Percentiles rank a stretch among this genome's conserved stretches.
phyloP scores from a whole-genome alignment of 305 asterid genomes.

The Fraxinus baroniana region DNA sequence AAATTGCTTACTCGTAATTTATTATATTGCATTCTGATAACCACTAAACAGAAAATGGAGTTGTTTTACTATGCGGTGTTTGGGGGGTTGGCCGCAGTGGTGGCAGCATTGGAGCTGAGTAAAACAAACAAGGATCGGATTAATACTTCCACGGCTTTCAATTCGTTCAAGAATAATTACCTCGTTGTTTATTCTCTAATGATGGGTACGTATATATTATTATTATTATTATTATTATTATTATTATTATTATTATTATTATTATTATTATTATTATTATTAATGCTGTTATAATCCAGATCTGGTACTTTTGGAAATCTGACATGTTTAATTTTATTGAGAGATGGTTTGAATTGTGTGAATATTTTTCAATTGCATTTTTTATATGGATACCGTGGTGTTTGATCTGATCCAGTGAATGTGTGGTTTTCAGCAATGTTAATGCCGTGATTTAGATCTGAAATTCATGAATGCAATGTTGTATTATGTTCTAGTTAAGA shows the following conservation, averaged over 20 bases:
- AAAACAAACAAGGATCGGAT: conserved; percentile 84
- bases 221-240: not conserved
- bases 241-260: no score
- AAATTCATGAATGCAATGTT: not conserved
- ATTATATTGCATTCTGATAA: not conserved
- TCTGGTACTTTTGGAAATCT: conserved; percentile 24
- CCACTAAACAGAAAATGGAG: conserved; percentile 51
- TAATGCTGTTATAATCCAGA: conserved; percentile 24
- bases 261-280: no score
- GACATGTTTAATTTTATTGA: not conserved
- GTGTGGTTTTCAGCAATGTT: conserved; percentile 12
- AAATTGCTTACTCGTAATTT: not conserved
- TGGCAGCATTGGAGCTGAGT: conserved; percentile 85
- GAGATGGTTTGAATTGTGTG: conserved; percentile 1
- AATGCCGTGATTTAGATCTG: not conserved
- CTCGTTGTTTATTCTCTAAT: conserved; percentile 89
- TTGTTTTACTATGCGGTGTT: conserved; percentile 76
- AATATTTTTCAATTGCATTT: not conserved
- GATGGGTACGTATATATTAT: conserved; percentile 69
- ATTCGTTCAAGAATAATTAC: conserved; percentile 91
- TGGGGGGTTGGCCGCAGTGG: conserved; percentile 71
- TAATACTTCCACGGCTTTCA: conserved; percentile 75
- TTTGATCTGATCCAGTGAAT: conserved; percentile 15
- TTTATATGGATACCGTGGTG: not conserved
- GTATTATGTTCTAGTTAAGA: not conserved